Percentiles rank a stretch among this genome's conserved stretches.
Conservation (phyloP, 495 filamentous ascomycete genomes). For the Darksidea phi region DNA sequence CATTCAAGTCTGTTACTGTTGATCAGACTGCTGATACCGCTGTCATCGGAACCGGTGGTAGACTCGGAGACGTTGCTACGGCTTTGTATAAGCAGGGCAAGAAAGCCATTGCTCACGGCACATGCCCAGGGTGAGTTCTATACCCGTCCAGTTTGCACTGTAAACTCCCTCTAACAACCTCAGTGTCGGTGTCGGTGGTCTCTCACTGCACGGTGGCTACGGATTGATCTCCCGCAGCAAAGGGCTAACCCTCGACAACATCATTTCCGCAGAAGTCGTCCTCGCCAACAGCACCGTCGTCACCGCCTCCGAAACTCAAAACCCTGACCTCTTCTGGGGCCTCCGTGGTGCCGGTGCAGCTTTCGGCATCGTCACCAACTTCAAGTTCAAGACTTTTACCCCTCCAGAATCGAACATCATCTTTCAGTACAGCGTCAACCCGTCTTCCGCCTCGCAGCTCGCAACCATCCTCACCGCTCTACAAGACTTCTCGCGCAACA, state of each 20-base stretch:
- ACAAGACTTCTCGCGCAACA: constrained; percentile 24
- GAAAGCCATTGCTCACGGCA: constrained; percentile 66
- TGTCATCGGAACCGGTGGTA: constrained; percentile 62
- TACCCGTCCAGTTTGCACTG: constrained; percentile 36
- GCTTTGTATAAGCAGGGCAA: constrained; percentile 59
- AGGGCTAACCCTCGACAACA: constrained; percentile 63
- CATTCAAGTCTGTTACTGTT: constrained; percentile 49
- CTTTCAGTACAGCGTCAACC: constrained; percentile 41
- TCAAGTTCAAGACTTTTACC: constrained; percentile 58
- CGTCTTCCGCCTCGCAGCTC: background rate
- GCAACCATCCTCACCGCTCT: constrained; percentile 14
- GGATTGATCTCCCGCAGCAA: constrained; percentile 61
- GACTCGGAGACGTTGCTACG: constrained; percentile 58
- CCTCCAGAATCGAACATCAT: constrained; percentile 53
- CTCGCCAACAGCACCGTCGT: constrained; percentile 58
- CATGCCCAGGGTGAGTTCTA: constrained; percentile 49
- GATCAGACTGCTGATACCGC: constrained; percentile 58
- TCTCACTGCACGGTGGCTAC: constrained; percentile 67
- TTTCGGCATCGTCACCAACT: constrained; percentile 65
- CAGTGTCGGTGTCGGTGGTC: constrained; percentile 67
- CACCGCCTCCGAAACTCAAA: constrained; percentile 40
- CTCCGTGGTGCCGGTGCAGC: constrained; percentile 59
- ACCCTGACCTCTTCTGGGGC: constrained; percentile 50
- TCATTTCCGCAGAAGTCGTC: constrained; percentile 60
- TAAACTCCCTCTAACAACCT: background rate